Evolutionary conservation across 768 basidiomycete species (phyloP).

Genomic region (Termitomyces sp.): DNA sequence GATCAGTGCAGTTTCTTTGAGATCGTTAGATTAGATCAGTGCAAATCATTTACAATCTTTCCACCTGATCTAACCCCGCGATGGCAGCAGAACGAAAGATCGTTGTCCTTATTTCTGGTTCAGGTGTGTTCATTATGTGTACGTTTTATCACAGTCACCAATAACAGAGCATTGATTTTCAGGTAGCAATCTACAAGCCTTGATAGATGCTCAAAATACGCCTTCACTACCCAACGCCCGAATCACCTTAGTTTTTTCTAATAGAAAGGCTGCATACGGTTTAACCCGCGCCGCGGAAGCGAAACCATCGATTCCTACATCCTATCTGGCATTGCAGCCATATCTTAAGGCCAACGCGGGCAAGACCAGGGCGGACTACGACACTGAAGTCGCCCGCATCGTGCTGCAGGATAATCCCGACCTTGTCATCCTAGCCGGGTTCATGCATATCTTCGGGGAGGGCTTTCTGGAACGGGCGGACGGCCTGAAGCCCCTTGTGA

Average conservation of each 20-base stretch:
- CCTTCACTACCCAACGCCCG: slow-evolving; percentile 62
- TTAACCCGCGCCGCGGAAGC: slow-evolving; percentile 73
- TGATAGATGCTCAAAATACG: slow-evolving; percentile 83
- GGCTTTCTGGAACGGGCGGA: slow-evolving; percentile 68
- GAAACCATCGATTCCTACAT: slow-evolving; percentile 74
- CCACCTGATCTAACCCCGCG: not conserved
- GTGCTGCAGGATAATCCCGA: slow-evolving; percentile 67
- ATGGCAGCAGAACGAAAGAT: slow-evolving; percentile 26
- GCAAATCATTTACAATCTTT: not conserved
- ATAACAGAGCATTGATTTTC: not conserved
- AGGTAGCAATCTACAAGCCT: slow-evolving; percentile 96
- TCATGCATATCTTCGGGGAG: slow-evolving; percentile 95
- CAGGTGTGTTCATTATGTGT: slow-evolving; percentile 33
- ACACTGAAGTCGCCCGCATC: slow-evolving; percentile 68
- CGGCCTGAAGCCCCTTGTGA: slow-evolving; percentile 30
- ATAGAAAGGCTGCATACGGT: slow-evolving; percentile 88
- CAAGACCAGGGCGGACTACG: slow-evolving; percentile 80
- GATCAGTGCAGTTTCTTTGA: not conserved
- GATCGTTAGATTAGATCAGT: slow-evolving; percentile 1
- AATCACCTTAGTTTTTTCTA: slow-evolving; percentile 85
- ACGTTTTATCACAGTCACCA: not conserved
- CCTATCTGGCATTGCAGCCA: slow-evolving; percentile 79
- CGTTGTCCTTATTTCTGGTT: slow-evolving; percentile 48
- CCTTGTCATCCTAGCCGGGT: slow-evolving; percentile 91
- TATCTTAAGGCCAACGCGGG: slow-evolving; percentile 71